Evolutionary conservation across 1,284 basidiomycete species (phyloP).

Genomic region (Leccinum pachyderme): DNA sequence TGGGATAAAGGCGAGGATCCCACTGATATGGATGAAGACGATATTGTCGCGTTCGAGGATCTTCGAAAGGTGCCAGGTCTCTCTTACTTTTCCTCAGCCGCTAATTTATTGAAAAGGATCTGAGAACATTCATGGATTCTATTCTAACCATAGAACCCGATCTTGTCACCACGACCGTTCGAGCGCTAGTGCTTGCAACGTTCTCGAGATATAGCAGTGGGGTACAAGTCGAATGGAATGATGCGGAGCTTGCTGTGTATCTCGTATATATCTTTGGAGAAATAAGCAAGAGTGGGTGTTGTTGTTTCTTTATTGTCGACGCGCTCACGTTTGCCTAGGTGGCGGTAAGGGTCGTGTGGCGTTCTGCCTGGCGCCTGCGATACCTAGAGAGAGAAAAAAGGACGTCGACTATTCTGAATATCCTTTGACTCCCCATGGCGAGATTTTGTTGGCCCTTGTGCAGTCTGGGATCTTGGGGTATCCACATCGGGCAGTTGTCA

Average conservation of each 20-base stretch:
- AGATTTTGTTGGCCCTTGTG: slow-evolving; percentile 84
- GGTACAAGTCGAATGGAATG: slow-evolving; percentile 80
- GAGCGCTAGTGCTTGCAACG: slow-evolving; percentile 70
- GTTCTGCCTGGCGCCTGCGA: slow-evolving; percentile 67
- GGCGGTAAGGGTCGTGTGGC: slow-evolving; percentile 74
- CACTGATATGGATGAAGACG: slow-evolving; percentile 87
- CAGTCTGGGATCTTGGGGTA: slow-evolving; percentile 82
- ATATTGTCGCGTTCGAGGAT: slow-evolving; percentile 79
- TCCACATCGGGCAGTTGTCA: slow-evolving; percentile 84
- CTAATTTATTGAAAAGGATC: slow-evolving; percentile 51
- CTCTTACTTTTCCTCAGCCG: slow-evolving; percentile 3
- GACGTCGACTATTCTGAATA: slow-evolving; percentile 79
- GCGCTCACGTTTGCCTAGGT: slow-evolving; percentile 37
- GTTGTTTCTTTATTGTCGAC: background rate
- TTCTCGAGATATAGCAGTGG: slow-evolving; percentile 65
- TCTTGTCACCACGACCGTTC: slow-evolving; percentile 73
- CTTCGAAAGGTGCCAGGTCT: slow-evolving; percentile 69
- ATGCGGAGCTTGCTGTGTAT: slow-evolving; percentile 90
- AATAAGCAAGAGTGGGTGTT: slow-evolving; percentile 70
- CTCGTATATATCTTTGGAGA: slow-evolving; percentile 95
- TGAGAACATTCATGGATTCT: slow-evolving; percentile 81
- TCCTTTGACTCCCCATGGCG: slow-evolving; percentile 88
- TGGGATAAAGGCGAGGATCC: slow-evolving; percentile 87
- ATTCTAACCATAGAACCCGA: slow-evolving; percentile 79
- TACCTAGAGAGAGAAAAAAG: slow-evolving; percentile 66